These are phyloP conservation scores for Sicyos edulis DNA, from an alignment of 306 rosid genomes.

Conservation along the genomic window DNA sequence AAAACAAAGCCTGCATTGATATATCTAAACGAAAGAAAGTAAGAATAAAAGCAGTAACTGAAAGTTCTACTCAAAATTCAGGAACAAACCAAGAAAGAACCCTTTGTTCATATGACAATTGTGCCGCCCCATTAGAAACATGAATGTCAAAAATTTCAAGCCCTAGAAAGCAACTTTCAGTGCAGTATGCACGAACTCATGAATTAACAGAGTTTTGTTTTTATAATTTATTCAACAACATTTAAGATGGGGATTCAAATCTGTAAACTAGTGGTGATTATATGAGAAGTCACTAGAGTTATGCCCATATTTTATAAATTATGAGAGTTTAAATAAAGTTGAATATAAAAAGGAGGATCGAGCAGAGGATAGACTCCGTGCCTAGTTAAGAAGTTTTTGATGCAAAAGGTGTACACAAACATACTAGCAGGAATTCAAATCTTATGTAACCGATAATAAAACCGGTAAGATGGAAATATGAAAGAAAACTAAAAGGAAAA, in stretches of 20 bases:
- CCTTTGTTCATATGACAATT: not conserved
- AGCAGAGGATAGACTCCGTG: not conserved
- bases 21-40: not conserved
- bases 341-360: not conserved
- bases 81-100: not conserved
- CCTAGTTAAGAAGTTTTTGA: too few relatives aligned
- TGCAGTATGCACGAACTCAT: not conserved
- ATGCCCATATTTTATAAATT: not conserved
- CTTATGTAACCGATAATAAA: too few relatives aligned
- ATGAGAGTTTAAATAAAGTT: not conserved
- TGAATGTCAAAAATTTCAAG: not conserved
- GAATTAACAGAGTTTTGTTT: too few relatives aligned
- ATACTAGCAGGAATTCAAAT: too few relatives aligned
- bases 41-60: not conserved
- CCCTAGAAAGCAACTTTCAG: conserved; percentile 1
- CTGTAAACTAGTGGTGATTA: too few relatives aligned
- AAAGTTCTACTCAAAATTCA: not conserved
- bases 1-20: not conserved
- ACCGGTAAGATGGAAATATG: too few relatives aligned
- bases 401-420: not conserved
- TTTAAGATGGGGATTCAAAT: not conserved
- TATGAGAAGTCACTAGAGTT: too few relatives aligned
- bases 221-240: too few relatives aligned
- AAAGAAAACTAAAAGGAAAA: too few relatives aligned
- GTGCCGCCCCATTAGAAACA: not conserved